Evolutionary conservation across 306 rosid species (phyloP), one percentile per base, ranked within the genome.

Genomic region (Cercis canadensis): DNA sequence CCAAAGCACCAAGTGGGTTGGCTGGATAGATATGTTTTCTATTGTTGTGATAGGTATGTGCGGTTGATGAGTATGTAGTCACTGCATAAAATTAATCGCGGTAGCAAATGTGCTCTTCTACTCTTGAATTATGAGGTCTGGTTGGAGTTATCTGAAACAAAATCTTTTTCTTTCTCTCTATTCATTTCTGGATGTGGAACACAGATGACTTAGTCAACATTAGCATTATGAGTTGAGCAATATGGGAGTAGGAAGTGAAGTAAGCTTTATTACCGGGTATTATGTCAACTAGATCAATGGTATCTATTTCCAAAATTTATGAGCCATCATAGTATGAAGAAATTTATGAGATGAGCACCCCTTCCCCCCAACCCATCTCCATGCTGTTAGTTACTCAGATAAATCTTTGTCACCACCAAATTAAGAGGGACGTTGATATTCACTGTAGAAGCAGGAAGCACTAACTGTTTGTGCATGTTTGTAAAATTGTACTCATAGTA

Each of bases 1-100:
- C 65, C 80, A 40, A 17, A 41, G 32, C 33, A 50, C 46, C 47
- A 52, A 77, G 66, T 72, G 69, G 36, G 62, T 50, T 72, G 36
- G 31, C 56, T 11, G 69, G 36, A 21, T 12, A 47, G 62, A 55
- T 7, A n/a, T n/a, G n/a, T 52, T 60, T 60, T 60, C 31, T 32
- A 15, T 59, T 59, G 40, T 59, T 39, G 47, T 70, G 36, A 70
- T 57, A 12, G n/a, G 34, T 14, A 15, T 10, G 19, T 17, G 56
- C 18, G 54, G 36, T 7, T 14, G 10, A 14, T 7, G 14, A n/a
- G 65, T 64, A 17, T 34, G 2, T 45, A 59, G 45, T 67, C 73
- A 66, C 54, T 47, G 16, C 32, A 3, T 60, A 41, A 62, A 41
- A n/a, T n/a, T n/a, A n/a, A n/a, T 56, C 62, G 36, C 12, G 41